Evolutionary conservation across 106 monocot species (phyloP).

Genomic region (Dendrobium officinale): DNA sequence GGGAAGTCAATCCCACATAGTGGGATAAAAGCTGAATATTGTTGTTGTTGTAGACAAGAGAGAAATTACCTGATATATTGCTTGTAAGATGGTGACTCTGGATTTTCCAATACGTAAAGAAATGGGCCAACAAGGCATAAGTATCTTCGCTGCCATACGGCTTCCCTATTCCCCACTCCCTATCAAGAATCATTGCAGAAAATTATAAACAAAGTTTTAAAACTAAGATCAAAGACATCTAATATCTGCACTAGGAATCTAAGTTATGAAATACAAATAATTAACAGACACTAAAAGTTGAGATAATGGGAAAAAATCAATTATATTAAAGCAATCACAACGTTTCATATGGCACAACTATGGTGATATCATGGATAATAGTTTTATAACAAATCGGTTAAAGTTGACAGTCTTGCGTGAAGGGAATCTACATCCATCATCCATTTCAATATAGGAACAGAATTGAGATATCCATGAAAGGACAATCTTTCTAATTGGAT

Average conservation of each 20-base stretch:
- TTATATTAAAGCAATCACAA: neutral
- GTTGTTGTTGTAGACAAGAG: neutral
- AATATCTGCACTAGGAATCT: neutral
- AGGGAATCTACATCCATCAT: neutral
- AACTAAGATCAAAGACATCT: neutral
- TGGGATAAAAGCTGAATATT: too few species aligned
- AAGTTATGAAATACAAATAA: neutral
- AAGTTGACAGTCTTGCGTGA: neutral
- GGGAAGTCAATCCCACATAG: too few species aligned
- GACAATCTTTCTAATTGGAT: neutral
- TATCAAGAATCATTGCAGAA: slow-evolving; percentile 17
- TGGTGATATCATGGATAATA: neutral
- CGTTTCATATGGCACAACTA: neutral
- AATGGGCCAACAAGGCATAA: slow-evolving; percentile 80
- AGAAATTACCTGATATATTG: slow-evolving; percentile 71
- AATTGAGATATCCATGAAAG: neutral
- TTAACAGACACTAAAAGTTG: neutral
- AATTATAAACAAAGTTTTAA: neutral
- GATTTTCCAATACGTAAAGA: slow-evolving; percentile 82
- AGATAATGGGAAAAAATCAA: neutral
- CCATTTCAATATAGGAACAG: neutral
- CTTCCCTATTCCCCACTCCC: slow-evolving; percentile 98
- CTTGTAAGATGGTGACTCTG: slow-evolving; percentile 69
- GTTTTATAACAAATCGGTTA: neutral
- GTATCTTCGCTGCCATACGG: slow-evolving; percentile 89